Evolutionary conservation across 768 basidiomycete species (phyloP), one percentile per base, ranked within the genome.

Genomic region (Lactifluus subvellereus): DNA sequence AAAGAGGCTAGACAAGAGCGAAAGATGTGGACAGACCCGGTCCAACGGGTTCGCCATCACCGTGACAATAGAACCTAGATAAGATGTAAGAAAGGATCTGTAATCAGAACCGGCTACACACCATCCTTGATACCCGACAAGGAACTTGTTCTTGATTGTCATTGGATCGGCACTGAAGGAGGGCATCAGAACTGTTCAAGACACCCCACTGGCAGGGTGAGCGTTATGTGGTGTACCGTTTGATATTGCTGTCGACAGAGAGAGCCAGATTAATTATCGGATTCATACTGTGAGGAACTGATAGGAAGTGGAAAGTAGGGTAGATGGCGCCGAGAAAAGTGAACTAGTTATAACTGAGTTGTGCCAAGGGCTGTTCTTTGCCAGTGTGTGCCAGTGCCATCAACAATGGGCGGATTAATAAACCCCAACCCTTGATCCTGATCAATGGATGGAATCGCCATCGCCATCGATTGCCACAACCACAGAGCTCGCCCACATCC

Each of bases 61-160:
- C 85, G 1, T 76, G 74, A 68, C 87, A 89, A 22, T 84, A 85
- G 69, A 88, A 91, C 88, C 88, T 89, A 69, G 30, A 11, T 51
- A 7, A 18, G 38, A 47, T 27, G 37, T 49, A 64, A 55, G 42
- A 38, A 48, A 27, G 20, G 32, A 37, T 3, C 11, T 16, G 35
- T 57, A 11, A 27, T 14, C 14, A 56, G 45, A 32, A 48, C 5
- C 6, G 57, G 35, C 16, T 47, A n/a, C 67, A 3, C 54, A 89
- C 91, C 91, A 93, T 72, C 90, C 91, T 74, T 93, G 91, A 72
- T 93, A 93, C 40, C 91, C 91, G 0, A 92, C 88, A 35, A 94
- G 74, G 68, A 91, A 84, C 70, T 93, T 94, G 75, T 90, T 83
- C 60, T 90, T 88, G 52, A 94, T 90, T 10, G 89, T 90, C 6